These are phyloP conservation scores for cucumber (Cucumis sativus) DNA, from an alignment of 306 rosid species.

Conservation along the genomic window DNA sequence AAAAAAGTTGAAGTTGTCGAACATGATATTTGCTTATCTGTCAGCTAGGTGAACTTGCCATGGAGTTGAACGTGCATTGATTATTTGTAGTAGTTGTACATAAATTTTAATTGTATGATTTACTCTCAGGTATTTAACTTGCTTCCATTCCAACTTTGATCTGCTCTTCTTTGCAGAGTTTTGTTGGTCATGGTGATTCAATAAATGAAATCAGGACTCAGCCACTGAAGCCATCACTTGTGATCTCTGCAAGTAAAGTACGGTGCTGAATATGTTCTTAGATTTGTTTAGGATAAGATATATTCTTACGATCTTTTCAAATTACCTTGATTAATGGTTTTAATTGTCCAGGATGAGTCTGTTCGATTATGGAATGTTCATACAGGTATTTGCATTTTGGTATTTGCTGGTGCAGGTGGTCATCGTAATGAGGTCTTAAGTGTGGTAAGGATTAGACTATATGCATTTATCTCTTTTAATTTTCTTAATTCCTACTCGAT, in stretches of 20 bases:
- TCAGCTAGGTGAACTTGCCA: not conserved
- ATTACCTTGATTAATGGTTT: constrained; percentile 18
- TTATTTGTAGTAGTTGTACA: not conserved
- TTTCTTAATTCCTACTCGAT: not conserved
- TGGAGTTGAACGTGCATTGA: not conserved
- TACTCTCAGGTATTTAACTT: not conserved
- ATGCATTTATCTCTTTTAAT: not conserved
- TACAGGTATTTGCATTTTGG: constrained; percentile 81
- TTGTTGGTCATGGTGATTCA: constrained; percentile 93
- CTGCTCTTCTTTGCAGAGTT: constrained; percentile 42
- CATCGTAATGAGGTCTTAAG: constrained; percentile 97
- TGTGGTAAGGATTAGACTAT: constrained; percentile 45
- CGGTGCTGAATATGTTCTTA: not conserved
- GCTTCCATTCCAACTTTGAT: not conserved
- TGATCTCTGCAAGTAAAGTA: constrained; percentile 93
- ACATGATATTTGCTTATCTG: not conserved
- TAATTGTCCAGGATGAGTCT: constrained; percentile 71
- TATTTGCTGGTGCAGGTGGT: constrained; percentile 96
- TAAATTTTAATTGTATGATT: not conserved
- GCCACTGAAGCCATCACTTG: constrained; percentile 62
- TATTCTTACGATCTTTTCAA: not conserved
- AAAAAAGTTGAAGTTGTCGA: not conserved
- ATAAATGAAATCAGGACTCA: constrained; percentile 94
- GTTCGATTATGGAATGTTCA: constrained; percentile 93
- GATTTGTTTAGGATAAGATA: not conserved